These are phyloP conservation scores for Platanthera zijinensis DNA, from an alignment of 106 monocot genomes.

Conservation along the genomic window DNA sequence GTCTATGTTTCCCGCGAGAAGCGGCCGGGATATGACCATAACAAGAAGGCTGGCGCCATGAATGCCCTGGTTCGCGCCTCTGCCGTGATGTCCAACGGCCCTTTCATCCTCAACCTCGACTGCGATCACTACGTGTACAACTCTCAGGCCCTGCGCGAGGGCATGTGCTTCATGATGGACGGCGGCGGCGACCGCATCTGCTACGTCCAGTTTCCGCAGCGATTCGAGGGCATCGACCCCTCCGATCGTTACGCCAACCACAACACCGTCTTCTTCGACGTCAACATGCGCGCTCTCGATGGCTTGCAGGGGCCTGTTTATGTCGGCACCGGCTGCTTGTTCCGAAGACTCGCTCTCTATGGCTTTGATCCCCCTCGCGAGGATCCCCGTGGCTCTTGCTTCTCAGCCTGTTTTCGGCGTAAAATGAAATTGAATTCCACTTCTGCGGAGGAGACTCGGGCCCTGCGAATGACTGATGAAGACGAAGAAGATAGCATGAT, in stretches of 20 bases:
- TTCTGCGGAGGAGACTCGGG: conserved; percentile 8
- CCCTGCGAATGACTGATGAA: conserved; percentile 4
- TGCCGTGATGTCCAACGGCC: conserved; percentile 57
- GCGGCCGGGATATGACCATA: conserved; percentile 57
- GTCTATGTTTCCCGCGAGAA: conserved; percentile 69
- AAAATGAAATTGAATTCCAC: conserved; percentile 8
- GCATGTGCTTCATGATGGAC: conserved; percentile 87
- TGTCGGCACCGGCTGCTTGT: conserved; percentile 62
- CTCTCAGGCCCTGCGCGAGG: conserved; percentile 45
- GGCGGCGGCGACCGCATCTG: conserved; percentile 66
- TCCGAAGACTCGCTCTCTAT: conserved; percentile 45
- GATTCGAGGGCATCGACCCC: conserved; percentile 91
- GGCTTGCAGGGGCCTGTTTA: conserved; percentile 61
- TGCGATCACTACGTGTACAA: conserved; percentile 64
- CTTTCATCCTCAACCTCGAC: conserved; percentile 63
- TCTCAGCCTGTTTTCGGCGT: conserved; percentile 36
- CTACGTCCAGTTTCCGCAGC: conserved; percentile 83
- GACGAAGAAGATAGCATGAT: conserved; percentile 5
- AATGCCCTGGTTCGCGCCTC: conserved; percentile 62
- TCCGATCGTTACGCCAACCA: conserved; percentile 85
- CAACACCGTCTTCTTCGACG: conserved; percentile 91
- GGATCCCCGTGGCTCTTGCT: conserved; percentile 26
- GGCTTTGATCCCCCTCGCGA: conserved; percentile 58
- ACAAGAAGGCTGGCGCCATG: conserved; percentile 72
- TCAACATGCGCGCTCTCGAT: conserved; percentile 86